phyloP scores from a whole-genome alignment of 192 early-diverging fungal species.

The Phlyctochytrium planicorne region DNA sequence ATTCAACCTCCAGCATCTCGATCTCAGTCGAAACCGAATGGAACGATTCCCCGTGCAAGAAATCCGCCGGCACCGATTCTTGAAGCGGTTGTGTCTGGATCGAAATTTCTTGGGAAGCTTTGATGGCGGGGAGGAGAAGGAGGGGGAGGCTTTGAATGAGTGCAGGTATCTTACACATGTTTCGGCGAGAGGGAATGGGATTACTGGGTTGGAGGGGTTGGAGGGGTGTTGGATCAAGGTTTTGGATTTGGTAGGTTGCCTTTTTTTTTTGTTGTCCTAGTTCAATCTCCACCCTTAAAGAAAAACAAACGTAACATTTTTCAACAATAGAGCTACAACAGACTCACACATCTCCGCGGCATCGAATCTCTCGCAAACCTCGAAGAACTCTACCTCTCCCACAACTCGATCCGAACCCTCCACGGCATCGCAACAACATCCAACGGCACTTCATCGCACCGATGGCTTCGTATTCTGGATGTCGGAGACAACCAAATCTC shows the following conservation, averaged over 20 bases:
- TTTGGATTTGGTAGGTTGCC: conserved; percentile 51
- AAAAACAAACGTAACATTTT: not conserved
- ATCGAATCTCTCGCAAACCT: conserved; percentile 42
- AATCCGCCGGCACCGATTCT: conserved; percentile 46
- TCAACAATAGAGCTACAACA: conserved; percentile 34
- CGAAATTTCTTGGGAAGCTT: conserved; percentile 36
- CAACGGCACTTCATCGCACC: conserved; percentile 8
- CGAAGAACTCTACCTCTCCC: conserved; percentile 35
- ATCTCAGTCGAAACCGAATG: conserved; percentile 55
- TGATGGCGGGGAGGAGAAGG: no score
- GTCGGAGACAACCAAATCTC: conserved; percentile 37
- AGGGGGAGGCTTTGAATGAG: conserved; percentile 27
- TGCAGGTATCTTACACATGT: conserved; percentile 48
- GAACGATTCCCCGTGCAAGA: conserved; percentile 18
- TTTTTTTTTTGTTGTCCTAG: conserved; percentile 10
- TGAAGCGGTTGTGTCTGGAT: conserved; percentile 43
- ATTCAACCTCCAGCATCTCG: conserved; percentile 53
- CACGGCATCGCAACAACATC: not conserved
- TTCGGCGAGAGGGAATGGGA: conserved; percentile 41
- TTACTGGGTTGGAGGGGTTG: conserved; percentile 41
- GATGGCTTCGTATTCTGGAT: conserved; percentile 31
- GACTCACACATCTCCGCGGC: conserved; percentile 36
- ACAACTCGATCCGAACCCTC: conserved; percentile 44
- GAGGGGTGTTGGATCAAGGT: conserved; percentile 43
- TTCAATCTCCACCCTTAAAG: no score